phyloP scores from a whole-genome alignment of 2,329 filamentous ascomycete genomes.

The Trichoderma guizhouense region DNA sequence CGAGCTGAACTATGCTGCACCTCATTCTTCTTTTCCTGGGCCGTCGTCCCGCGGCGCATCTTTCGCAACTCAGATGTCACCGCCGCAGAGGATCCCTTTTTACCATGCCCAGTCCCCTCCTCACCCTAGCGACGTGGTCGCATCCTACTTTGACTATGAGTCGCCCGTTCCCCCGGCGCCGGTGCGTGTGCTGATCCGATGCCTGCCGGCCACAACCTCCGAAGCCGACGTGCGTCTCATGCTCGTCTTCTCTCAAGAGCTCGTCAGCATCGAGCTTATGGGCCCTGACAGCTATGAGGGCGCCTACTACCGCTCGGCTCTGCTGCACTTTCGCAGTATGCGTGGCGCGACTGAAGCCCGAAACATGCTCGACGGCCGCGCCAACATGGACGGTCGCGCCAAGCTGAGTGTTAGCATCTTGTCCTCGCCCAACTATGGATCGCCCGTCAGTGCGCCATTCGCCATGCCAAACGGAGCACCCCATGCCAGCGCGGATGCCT shows the following conservation, averaged over 20 bases:
- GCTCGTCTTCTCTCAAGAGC: slow-evolving; percentile 57
- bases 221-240: slow-evolving; percentile 54
- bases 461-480: background rate
- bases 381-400: slow-evolving; percentile 50
- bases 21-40: background rate
- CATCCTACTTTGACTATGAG: slow-evolving; percentile 32
- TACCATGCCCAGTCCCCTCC: slow-evolving; percentile 31
- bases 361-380: slow-evolving; percentile 51
- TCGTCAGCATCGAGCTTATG: slow-evolving; percentile 50
- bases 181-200: slow-evolving; percentile 49
- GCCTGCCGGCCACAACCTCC: slow-evolving; percentile 51
- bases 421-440: slow-evolving; percentile 34
- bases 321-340: slow-evolving; percentile 52
- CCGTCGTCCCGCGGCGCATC: background rate
- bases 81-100: slow-evolving; percentile 10
- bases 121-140: slow-evolving; percentile 11
- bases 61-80: slow-evolving; percentile 14
- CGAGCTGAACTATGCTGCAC: background rate
- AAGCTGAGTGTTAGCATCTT: slow-evolving; percentile 59
- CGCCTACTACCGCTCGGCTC: slow-evolving; percentile 47
- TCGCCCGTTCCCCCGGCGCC: slow-evolving; percentile 31
- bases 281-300: slow-evolving; percentile 49
- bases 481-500: slow-evolving; percentile 59
- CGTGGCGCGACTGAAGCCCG: slow-evolving; percentile 55
- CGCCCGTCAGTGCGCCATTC: background rate